phyloP scores from a whole-genome alignment of 768 basidiomycete genomes.

The Leccinum ochraceum region DNA sequence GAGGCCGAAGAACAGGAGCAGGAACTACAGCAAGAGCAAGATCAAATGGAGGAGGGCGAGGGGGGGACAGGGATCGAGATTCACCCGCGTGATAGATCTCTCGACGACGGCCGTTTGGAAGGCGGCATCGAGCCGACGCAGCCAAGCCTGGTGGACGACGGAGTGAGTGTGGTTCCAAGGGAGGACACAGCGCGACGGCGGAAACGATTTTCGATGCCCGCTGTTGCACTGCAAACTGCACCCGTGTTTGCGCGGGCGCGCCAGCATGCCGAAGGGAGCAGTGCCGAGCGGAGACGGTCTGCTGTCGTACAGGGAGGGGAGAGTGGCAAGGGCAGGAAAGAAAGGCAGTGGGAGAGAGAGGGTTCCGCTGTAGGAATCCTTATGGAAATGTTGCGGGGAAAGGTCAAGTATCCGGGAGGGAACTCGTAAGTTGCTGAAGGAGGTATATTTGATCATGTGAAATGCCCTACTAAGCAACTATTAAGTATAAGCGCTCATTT shows the following conservation, averaged over 20 bases:
- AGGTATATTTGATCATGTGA: neutral
- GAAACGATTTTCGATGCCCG: slow-evolving; percentile 76
- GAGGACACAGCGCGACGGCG: slow-evolving; percentile 64
- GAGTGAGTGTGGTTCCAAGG: slow-evolving; percentile 28
- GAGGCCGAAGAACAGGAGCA: slow-evolving; percentile 8
- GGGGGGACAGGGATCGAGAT: neutral
- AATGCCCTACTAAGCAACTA: neutral
- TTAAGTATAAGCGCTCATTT: neutral
- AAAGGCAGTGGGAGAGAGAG: slow-evolving; percentile 23
- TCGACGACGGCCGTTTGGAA: slow-evolving; percentile 1
- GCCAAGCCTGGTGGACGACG: slow-evolving; percentile 4
- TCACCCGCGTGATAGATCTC: neutral
- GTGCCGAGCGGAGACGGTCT: slow-evolving; percentile 45
- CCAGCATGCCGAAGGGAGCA: slow-evolving; percentile 19
- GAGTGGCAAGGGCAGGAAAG: slow-evolving; percentile 22
- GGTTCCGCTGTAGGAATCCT: slow-evolving; percentile 32
- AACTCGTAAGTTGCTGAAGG: slow-evolving; percentile 3
- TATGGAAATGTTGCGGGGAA: slow-evolving; percentile 34
- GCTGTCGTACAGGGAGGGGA: slow-evolving; percentile 56
- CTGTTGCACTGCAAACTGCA: slow-evolving; percentile 73
- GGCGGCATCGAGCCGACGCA: slow-evolving; percentile 1
- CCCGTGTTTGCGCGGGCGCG: slow-evolving; percentile 63
- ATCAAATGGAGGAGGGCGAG: neutral
- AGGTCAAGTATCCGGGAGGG: slow-evolving; percentile 24
- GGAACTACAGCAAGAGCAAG: neutral